Percentiles rank a stretch among this genome's conserved stretches.
phyloP scores from a whole-genome alignment of 2,329 filamentous ascomycete genomes.

The Aspergillus sp. region DNA sequence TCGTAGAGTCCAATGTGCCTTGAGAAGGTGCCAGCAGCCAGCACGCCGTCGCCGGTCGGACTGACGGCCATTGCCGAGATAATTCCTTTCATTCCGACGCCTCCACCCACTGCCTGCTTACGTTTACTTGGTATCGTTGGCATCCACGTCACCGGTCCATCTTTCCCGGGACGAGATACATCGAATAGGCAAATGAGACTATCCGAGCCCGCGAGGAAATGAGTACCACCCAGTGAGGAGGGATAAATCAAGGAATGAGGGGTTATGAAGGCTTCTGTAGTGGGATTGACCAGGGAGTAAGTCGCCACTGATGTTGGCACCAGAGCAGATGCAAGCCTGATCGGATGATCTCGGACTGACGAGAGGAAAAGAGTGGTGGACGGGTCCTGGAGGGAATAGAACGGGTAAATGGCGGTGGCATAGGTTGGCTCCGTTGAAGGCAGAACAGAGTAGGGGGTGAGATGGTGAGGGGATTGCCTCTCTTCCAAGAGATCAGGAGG shows the following conservation, averaged over 20 bases:
- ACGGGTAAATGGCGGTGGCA: conserved; percentile 55
- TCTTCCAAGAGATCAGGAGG: conserved; percentile 51
- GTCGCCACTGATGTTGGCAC: conserved; percentile 48
- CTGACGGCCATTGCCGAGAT: conserved; percentile 54
- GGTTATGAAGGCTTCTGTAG: conserved; percentile 57
- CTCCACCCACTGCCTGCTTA: conserved; percentile 47
- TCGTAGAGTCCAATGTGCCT: conserved; percentile 59
- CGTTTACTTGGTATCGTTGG: conserved; percentile 52
- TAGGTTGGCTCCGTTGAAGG: conserved; percentile 52
- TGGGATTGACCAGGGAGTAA: conserved; percentile 56
- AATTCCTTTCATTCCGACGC: conserved; percentile 55
- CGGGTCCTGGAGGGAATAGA: conserved; percentile 53
- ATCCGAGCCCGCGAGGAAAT: conserved; percentile 59
- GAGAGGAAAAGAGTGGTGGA: conserved; percentile 52
- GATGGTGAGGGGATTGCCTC: conserved; percentile 29
- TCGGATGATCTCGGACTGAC: conserved; percentile 55
- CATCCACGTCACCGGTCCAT: conserved; percentile 47
- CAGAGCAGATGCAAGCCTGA: conserved; percentile 57
- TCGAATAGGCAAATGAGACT: conserved; percentile 59
- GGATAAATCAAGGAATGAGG: conserved; percentile 58
- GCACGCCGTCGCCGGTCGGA: conserved; percentile 42
- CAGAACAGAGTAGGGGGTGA: conserved; percentile 50
- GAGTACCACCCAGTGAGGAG: conserved; percentile 41
- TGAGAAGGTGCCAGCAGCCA: conserved; percentile 59
- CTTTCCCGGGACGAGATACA: conserved; percentile 44